Base-by-base conservation (phyloP, 2,329 filamentous ascomycete species). In the Coniochaeta prunicola region DNA sequence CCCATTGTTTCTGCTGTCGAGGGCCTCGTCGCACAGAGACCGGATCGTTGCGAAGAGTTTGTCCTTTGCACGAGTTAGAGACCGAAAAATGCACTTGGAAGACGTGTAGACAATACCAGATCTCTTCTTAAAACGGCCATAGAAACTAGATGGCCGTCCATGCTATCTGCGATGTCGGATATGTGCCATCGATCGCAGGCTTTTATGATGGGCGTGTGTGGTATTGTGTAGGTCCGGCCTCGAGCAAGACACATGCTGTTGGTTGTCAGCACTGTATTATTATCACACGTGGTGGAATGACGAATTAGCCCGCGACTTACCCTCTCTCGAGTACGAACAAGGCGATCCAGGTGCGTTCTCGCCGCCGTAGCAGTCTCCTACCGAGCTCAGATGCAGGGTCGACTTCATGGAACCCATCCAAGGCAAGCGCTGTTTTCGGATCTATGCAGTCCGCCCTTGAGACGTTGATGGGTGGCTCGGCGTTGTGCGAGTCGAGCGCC, bases 301-400 rank as follows among this genome's bases (percentile, higher is more conserved):
- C n/a, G n/a, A n/a, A n/a, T n/a, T 34, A 19, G 21, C 1, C 24
- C 12, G 63, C 10, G 10, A 50, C 71, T 64, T 68, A 84, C 77
- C 87, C 88, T 71, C 88, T 77, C 66, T 91, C 88, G 0, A 91
- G 78, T 0, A 90, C 87, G 67, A 90, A 91, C 1, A 91, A 71
- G 0, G 87, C 83, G 59, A 91, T 79, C 87, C 87, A 91, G 8
- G 84, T 83, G 61, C 88, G 76, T 69, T 91, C 88, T 53, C 88
- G 77, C 57, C 86, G 78, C 45, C 88, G 78, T 3, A 90, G 70
- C 1, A 91, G 72, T 40, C 86, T 73, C 58, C 80, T 77, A 1
- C 87, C 88, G 65, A 78, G 78, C 61, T 84, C 79, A 0, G 86
- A 89, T 28, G 69, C 69, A 0, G 83, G 78, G 53, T 89, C 84